Percentiles rank a stretch among this genome's conserved stretches.
These are phyloP conservation scores for Naganishia sp. DNA, from an alignment of 1,284 basidiomycete genomes.

Conservation along the genomic window DNA sequence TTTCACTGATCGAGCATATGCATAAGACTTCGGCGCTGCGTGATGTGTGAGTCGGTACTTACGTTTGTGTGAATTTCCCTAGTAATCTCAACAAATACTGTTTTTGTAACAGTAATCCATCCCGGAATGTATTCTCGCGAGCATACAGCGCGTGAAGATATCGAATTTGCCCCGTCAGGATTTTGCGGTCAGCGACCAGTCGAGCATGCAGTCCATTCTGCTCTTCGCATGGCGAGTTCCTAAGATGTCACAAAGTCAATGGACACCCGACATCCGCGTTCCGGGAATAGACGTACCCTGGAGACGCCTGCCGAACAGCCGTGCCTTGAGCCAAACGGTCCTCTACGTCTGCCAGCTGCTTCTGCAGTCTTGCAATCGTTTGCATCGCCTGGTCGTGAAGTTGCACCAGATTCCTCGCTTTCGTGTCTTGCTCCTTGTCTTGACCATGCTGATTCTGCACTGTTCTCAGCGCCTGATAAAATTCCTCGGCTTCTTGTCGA, in stretches of 20 bases:
- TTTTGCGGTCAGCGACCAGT: conserved; percentile 42
- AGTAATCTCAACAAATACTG: conserved; percentile 60
- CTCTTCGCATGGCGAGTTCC: neutral
- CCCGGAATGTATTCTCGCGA: conserved; percentile 79
- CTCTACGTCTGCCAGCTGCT: conserved; percentile 1
- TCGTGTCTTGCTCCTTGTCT: conserved; percentile 38
- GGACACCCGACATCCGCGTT: too few relatives aligned
- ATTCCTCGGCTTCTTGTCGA: conserved; percentile 59
- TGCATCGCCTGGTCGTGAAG: conserved; percentile 1
- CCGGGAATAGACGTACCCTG: neutral
- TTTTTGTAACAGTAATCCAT: conserved; percentile 82
- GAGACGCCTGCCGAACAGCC: too few relatives aligned
- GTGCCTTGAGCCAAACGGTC: neutral
- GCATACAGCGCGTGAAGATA: conserved; percentile 91
- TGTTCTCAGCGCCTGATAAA: conserved; percentile 60
- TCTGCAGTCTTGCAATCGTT: conserved; percentile 18
- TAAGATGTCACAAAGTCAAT: neutral
- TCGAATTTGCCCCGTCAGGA: conserved; percentile 63
- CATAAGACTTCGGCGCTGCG: neutral
- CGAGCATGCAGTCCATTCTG: conserved; percentile 3
- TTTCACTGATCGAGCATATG: conserved; percentile 60
- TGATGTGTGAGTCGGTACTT: conserved; percentile 37
- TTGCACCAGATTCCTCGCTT: neutral
- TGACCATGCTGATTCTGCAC: conserved; percentile 55
- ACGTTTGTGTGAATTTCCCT: conserved; percentile 71